Percentiles rank a stretch among this genome's conserved stretches.
Conservation (phyloP, 164 flowering plant species). For the Warburgia ugandensis region DNA sequence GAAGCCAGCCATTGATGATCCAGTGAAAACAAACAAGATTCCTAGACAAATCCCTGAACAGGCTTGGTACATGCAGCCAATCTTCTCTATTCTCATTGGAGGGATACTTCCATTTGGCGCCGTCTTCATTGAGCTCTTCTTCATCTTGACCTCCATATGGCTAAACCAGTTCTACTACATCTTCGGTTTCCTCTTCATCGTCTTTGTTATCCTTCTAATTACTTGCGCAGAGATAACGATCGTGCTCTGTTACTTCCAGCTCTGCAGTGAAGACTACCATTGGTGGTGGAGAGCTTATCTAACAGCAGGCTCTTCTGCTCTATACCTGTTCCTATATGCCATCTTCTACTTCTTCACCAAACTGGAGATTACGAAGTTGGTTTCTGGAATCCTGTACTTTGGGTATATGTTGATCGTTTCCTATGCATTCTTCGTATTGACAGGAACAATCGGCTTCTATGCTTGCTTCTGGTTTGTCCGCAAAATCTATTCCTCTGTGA, state of each 20-base stretch:
- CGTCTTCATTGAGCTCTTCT: slow-evolving; percentile 58
- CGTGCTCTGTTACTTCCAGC: slow-evolving; percentile 86
- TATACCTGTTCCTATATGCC: slow-evolving; percentile 77
- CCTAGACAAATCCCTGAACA: slow-evolving; percentile 56
- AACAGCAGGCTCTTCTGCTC: slow-evolving; percentile 82
- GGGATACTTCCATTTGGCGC: slow-evolving; percentile 58
- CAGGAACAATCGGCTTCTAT: slow-evolving; percentile 79
- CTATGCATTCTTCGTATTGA: slow-evolving; percentile 77
- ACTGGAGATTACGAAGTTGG: slow-evolving; percentile 69
- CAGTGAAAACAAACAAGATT: slow-evolving; percentile 53
- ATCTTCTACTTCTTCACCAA: slow-evolving; percentile 77
- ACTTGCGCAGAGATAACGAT: slow-evolving; percentile 83
- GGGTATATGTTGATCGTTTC: slow-evolving; percentile 74
- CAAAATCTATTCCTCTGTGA: slow-evolving; percentile 80
- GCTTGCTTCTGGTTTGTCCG: slow-evolving; percentile 86
- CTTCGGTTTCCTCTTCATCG: slow-evolving; percentile 87
- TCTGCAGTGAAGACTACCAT: slow-evolving; percentile 80
- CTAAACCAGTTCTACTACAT: slow-evolving; percentile 90
- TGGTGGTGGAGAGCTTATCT: slow-evolving; percentile 96
- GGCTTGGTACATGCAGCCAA: slow-evolving; percentile 56
- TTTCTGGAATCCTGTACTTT: slow-evolving; percentile 73
- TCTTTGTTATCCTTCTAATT: slow-evolving; percentile 70
- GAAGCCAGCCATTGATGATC: slow-evolving; percentile 35
- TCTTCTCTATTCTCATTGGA: slow-evolving; percentile 45
- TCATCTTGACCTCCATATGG: slow-evolving; percentile 58